Evolutionary conservation across 1,139 yeast species (phyloP), one percentile per base, ranked within the genome.

Genomic region (Saccharomycopsis crataegensis): DNA sequence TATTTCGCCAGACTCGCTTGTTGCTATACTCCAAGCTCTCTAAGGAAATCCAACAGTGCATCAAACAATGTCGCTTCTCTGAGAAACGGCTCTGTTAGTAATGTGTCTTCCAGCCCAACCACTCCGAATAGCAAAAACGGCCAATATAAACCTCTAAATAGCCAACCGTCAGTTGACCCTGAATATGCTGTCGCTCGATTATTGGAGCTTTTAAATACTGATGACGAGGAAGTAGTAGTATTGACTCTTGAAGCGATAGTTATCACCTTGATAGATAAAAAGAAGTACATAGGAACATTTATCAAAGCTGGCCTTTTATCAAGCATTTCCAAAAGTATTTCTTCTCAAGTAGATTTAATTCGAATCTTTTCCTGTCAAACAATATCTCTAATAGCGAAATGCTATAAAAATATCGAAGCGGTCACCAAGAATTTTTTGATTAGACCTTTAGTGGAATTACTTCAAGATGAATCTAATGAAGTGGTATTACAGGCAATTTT

Each of bases 401-500:
- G 51, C 16, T 55, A 53, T 12, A 50, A 51, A 31, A 51, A 56
- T 22, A 54, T 56, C 28, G 47, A 53, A 28, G 31, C 22, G 11
- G 51, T 56, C 36, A 46, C 49, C 45, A 46, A 47, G 34, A 40
- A 38, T 40, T 54, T 48, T 34, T 46, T 56, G 11, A 40, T 56
- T 17, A 16, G 55, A 16, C 58, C 58, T 9, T 47, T 56, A 28
- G 55, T 54, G 6, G 57, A 53, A 28, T 34, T 56, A 6, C 44
- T 56, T 9, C 57, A 48, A 40, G 58, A 56, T 43, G 55, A 53
- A 28, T 54, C 57, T 7, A 46, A 45, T 32, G 58, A 56, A 46
- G 57, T 56, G 5, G 58, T 54, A 16, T 31, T 56, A 9, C 58
- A 56, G 43, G 52, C 58, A 6, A 45, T 53, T 32, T 56, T 56